Percentiles rank a stretch among this genome's conserved stretches.
Conservation (phyloP, 805 yeast genomes). For the Kodamaea hsintzibuensis region DNA sequence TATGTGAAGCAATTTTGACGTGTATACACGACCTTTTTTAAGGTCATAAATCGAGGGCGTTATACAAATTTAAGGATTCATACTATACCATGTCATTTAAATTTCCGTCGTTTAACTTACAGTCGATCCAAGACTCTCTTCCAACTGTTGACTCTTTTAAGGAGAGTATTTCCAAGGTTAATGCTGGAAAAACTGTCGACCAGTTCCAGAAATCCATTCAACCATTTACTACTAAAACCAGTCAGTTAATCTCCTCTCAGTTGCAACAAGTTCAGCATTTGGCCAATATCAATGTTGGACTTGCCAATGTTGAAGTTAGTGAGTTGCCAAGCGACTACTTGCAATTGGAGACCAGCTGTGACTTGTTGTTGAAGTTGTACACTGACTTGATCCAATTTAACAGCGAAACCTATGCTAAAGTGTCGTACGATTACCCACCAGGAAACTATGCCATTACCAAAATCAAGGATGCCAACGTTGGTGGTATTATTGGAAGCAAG, state of each 20-base stretch:
- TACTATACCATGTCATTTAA: constrained; percentile 36
- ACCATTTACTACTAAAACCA: constrained; percentile 61
- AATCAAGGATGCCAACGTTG: constrained; percentile 65
- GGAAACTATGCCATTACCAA: constrained; percentile 48
- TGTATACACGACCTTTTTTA: neutral
- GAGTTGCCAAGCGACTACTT: constrained; percentile 76
- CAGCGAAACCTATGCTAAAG: constrained; percentile 63
- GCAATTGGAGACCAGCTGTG: constrained; percentile 66
- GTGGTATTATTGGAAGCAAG: constrained; percentile 55
- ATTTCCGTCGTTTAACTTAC: constrained; percentile 38
- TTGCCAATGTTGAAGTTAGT: constrained; percentile 56
- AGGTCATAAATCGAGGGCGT: neutral
- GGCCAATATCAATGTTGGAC: constrained; percentile 20
- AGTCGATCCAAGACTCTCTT: constrained; percentile 43
- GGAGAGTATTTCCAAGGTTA: constrained; percentile 36
- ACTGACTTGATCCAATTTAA: constrained; percentile 46
- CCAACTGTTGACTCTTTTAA: constrained; percentile 39
- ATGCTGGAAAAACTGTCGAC: constrained; percentile 44
- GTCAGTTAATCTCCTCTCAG: constrained; percentile 59
- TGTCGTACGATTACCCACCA: constrained; percentile 83
- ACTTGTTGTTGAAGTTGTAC: constrained; percentile 60
- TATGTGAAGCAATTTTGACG: neutral
- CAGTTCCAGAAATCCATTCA: constrained; percentile 45
- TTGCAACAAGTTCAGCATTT: constrained; percentile 53
- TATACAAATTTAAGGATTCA: neutral